phyloP scores from a whole-genome alignment of 257 asterid species.

The Galeopsis tetrahit region DNA sequence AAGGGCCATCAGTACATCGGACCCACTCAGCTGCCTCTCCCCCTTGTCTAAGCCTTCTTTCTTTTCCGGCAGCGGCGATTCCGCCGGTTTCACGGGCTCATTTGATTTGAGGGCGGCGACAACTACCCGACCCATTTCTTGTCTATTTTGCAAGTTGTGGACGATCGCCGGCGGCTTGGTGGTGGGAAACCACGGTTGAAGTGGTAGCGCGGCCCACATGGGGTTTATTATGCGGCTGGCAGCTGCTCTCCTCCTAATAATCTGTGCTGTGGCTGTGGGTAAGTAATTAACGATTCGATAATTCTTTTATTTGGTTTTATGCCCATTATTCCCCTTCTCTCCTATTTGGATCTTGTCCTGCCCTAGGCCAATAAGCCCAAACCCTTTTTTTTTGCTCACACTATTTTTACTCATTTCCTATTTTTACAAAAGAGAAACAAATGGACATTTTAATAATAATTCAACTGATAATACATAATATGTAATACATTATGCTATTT shows the following conservation, averaged over 20 bases:
- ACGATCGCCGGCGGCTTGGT: conserved; percentile 24
- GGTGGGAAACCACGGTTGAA: conserved; percentile 28
- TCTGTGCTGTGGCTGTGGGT: neutral
- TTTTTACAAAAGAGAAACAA: too few relatives aligned
- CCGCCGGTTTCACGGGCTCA: conserved; percentile 1
- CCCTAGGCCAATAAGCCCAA: too few relatives aligned
- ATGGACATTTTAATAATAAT: too few relatives aligned
- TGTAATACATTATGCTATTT: too few relatives aligned
- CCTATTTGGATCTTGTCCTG: too few relatives aligned
- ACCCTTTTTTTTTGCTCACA: too few relatives aligned
- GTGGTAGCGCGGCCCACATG: conserved; percentile 37
- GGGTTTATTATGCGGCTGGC: conserved; percentile 4
- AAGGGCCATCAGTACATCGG: conserved; percentile 60
- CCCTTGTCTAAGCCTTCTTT: too few relatives aligned
- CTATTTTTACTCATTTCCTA: too few relatives aligned
- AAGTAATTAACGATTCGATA: too few relatives aligned
- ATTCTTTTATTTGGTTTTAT: neutral
- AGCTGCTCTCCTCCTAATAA: neutral
- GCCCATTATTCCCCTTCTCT: neutral
- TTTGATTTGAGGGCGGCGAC: neutral
- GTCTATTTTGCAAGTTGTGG: conserved; percentile 15
- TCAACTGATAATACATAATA: too few relatives aligned
- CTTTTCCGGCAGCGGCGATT: neutral
- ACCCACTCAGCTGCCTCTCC: conserved; percentile 47
- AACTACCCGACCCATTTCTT: neutral